phyloP scores from a whole-genome alignment of 441 rosid genomes.

The Brassica hybrid region DNA sequence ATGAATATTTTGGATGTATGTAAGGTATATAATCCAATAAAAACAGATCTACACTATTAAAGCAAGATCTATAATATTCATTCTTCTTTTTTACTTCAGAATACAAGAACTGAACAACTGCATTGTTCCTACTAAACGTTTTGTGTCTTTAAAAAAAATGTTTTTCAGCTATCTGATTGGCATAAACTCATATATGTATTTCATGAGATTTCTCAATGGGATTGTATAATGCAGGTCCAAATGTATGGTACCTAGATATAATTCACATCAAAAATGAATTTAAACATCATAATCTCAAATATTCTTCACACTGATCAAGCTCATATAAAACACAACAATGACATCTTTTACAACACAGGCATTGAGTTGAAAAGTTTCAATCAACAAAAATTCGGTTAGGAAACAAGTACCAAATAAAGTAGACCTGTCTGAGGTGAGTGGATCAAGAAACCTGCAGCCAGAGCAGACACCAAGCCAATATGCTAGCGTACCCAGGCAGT shows the following conservation, averaged over 20 bases:
- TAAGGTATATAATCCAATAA: background rate
- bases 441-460: slow-evolving; percentile 85
- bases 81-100: background rate
- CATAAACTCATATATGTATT: slow-evolving; percentile 58
- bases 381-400: background rate
- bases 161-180: slow-evolving; percentile 10
- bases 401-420: slow-evolving; percentile 74
- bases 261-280: background rate
- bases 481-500: slow-evolving; percentile 65
- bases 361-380: background rate
- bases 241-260: slow-evolving; percentile 77
- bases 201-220: slow-evolving; percentile 65
- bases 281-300: slow-evolving; percentile 7
- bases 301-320: slow-evolving; percentile 1
- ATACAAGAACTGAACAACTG: background rate
- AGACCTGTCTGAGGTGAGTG: slow-evolving; percentile 90
- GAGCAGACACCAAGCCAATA: slow-evolving; percentile 72
- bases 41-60: background rate
- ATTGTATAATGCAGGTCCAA: slow-evolving; percentile 70
- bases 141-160: background rate
- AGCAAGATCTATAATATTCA: background rate
- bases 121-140: slow-evolving; percentile 20
- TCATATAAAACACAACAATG: background rate
- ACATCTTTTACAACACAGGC: background rate
- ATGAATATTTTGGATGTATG: background rate